Conservation (phyloP, 176 grass and related monocot species). For the Aegilops umbellulata region DNA sequence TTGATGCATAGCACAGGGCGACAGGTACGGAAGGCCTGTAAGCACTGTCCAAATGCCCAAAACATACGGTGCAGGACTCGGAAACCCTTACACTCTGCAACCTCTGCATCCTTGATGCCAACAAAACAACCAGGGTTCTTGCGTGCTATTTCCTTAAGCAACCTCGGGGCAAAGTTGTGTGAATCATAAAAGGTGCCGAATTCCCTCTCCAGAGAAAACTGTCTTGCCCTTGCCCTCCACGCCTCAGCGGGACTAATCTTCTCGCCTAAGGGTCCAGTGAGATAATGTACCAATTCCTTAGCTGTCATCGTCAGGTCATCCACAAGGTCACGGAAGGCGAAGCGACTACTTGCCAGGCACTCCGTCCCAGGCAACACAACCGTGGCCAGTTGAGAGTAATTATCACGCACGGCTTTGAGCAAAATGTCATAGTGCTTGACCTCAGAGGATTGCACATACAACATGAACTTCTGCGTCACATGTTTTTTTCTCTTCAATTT, state of each 20-base stretch:
- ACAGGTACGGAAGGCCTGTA: background rate
- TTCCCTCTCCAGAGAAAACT: background rate
- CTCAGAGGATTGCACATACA: background rate
- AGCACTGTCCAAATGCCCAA: conserved; percentile 23
- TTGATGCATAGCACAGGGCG: conserved; percentile 19
- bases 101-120: too few species aligned
- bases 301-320: background rate
- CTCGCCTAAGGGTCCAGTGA: background rate
- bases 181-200: too few species aligned
- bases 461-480: background rate
- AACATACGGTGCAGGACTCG: background rate
- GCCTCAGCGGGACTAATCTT: background rate
- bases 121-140: too few species aligned
- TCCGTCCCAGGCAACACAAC: background rate
- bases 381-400: background rate
- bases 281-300: background rate
- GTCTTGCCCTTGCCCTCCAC: conserved; percentile 18
- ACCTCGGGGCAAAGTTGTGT: too few species aligned
- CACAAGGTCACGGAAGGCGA: too few species aligned
- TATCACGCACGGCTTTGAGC: background rate
- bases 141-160: too few species aligned
- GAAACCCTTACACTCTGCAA: too few species aligned
- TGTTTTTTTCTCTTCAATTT: conserved; percentile 15
- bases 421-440: background rate
- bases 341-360: background rate